phyloP scores from a whole-genome alignment of 2,329 filamentous ascomycete genomes.

The Mycosphaerella arachidis region DNA sequence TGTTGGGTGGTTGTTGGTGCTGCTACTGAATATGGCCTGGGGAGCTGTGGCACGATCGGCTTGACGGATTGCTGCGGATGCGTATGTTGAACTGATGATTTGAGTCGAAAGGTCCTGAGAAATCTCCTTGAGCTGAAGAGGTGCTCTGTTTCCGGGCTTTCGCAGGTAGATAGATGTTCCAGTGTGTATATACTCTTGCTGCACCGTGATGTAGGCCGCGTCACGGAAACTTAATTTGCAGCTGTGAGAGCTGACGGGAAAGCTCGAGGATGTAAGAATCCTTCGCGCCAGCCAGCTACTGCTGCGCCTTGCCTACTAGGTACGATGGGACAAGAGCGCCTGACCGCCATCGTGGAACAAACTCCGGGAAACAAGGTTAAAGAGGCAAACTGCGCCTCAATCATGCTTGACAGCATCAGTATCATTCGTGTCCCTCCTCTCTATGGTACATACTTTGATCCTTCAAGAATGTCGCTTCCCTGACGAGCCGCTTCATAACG shows the following conservation, averaged over 20 bases:
- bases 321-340: neutral
- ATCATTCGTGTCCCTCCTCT: neutral
- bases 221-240: neutral
- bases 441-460: neutral
- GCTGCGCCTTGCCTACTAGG: neutral
- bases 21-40: neutral
- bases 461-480: neutral
- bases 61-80: neutral
- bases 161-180: neutral
- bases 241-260: neutral
- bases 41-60: neutral
- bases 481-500: slow-evolving; percentile 1
- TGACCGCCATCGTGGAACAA: neutral
- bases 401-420: neutral
- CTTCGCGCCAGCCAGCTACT: neutral
- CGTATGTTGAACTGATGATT: neutral
- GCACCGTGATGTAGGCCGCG: neutral
- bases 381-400: neutral
- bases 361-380: neutral
- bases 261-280: neutral
- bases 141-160: neutral
- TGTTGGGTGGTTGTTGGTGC: neutral
- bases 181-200: neutral
- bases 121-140: neutral
- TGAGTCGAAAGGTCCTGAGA: neutral